Conservation (phyloP, 2,329 filamentous ascomycete genomes). For the Fusarium penzigii region DNA sequence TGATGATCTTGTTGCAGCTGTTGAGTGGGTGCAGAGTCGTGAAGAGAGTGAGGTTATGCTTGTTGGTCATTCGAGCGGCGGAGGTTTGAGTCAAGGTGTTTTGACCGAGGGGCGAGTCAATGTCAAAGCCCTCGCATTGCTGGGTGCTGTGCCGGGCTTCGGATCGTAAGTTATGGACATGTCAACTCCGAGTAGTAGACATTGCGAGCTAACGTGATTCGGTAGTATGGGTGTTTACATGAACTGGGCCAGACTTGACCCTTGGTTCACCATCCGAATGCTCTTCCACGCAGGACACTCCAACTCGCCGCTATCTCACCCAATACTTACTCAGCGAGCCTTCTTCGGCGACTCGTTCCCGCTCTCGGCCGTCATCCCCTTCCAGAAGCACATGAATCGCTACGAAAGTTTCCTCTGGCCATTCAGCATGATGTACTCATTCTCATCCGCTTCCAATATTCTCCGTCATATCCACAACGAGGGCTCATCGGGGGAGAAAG, state of each 20-base stretch:
- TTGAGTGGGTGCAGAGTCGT: slow-evolving; percentile 38
- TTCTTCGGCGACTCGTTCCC: slow-evolving; percentile 52
- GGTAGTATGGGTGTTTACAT: slow-evolving; percentile 45
- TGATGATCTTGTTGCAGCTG: slow-evolving; percentile 45
- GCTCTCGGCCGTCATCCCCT: slow-evolving; percentile 39
- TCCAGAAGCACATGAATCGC: slow-evolving; percentile 44
- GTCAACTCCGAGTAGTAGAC: background rate
- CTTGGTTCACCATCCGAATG: slow-evolving; percentile 48
- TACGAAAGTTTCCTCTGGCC: slow-evolving; percentile 58
- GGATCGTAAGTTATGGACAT: slow-evolving; percentile 25
- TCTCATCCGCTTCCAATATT: slow-evolving; percentile 43
- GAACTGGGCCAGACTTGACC: slow-evolving; percentile 49
- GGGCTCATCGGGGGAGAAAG: slow-evolving; percentile 17
- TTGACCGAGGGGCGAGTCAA: slow-evolving; percentile 41
- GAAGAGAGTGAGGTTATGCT: slow-evolving; percentile 40
- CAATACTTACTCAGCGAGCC: slow-evolving; percentile 46
- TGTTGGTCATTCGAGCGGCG: slow-evolving; percentile 54
- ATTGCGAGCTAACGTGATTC: slow-evolving; percentile 4
- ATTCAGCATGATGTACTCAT: slow-evolving; percentile 46
- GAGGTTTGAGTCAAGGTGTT: slow-evolving; percentile 50
- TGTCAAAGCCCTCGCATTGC: slow-evolving; percentile 47
- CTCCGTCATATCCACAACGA: slow-evolving; percentile 37
- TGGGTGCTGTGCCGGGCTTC: slow-evolving; percentile 49
- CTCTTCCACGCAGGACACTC: slow-evolving; percentile 50
- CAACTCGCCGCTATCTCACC: slow-evolving; percentile 53